Base-by-base conservation (phyloP, 148 eudicot genomes). In the Vaccinium darrowii region DNA sequence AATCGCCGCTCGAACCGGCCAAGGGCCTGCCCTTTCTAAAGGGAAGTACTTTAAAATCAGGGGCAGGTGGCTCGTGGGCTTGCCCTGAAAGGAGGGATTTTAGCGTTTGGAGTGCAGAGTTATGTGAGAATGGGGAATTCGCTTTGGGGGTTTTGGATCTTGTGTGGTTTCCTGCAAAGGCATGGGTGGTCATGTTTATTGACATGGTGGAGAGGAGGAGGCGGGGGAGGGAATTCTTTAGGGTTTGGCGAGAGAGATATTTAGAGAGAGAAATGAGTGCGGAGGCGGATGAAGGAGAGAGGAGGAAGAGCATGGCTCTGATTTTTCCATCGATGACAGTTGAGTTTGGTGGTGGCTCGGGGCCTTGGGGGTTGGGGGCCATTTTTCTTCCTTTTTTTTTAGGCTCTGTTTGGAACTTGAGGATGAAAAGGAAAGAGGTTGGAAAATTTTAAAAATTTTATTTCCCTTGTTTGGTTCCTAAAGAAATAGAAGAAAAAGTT, bases 11-110 rank as follows among this genome's bases (percentile, higher is more conserved):
- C 33, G 89, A 90, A 14, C 93, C 91, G 1, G 94, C 94, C 72
- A 94, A 87, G 65, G 97, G 97, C 23, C 94, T 88, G 36, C 99
- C 98, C 84, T 96, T 93, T 82, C 93, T 89, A 86, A 96, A 96
- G 67, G 97, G 98, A 47, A 96, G 67, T 8, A 96, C 89, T 88
- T 88, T 90, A 69, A 94, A 94, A 91, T 81, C 81, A 19, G 94
- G 94, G 53, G 92, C 88, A 90, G 84, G 75, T 47, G 90, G 85
- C 5, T 87, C 87, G 19, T 86, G 89, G 88, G 91, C 75, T 33
- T 87, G 84, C 84, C 84, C 74, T 36, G 82, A 85, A 50, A 94
- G 91, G 7, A 85, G 86, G 36, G 88, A 79, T 82, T 90, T 92
- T 4, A 96, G 93, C 84, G 94, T 85, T 85, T 93, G 86, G 5